Evolutionary conservation across 2,329 filamentous ascomycete species (phyloP).

Genomic region (Scedosporium apiospermum): DNA sequence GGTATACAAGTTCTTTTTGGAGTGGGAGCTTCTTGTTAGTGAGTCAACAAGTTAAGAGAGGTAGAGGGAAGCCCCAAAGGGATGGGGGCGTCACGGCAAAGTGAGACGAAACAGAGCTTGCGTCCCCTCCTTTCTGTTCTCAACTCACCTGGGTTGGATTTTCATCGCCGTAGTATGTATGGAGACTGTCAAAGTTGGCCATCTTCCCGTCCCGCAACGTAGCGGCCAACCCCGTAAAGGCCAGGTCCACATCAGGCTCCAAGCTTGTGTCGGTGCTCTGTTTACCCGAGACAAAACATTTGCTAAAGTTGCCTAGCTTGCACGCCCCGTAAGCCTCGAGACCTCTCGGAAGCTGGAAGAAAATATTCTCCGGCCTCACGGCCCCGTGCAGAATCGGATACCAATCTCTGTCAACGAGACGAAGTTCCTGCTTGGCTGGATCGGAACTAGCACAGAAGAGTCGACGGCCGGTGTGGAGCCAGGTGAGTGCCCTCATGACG

Average conservation of each 20-base stretch:
- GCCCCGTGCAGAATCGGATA: constrained; percentile 40
- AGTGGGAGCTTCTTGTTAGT: background rate
- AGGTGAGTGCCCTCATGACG: constrained; percentile 37
- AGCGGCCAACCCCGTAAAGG: background rate
- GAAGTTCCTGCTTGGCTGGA: background rate
- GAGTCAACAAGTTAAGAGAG: too few species aligned
- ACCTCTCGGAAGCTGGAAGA: constrained; percentile 37
- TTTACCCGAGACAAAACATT: constrained; percentile 30
- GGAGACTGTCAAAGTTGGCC: background rate
- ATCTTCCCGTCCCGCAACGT: background rate
- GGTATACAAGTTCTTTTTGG: constrained; percentile 20
- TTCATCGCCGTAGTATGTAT: background rate
- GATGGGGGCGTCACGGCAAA: too few species aligned
- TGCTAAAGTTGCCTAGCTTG: constrained; percentile 40
- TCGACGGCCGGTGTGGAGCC: constrained; percentile 39
- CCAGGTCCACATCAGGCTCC: background rate
- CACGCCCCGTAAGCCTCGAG: constrained; percentile 42
- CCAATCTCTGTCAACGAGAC: constrained; percentile 32
- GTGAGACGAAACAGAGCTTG: background rate
- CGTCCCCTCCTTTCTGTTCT: background rate
- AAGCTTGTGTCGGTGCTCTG: constrained; percentile 1
- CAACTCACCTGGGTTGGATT: background rate
- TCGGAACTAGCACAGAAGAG: constrained; percentile 12
- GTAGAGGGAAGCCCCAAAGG: too few species aligned
- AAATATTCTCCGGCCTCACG: constrained; percentile 37